Evolutionary conservation across 495 filamentous ascomycete genomes (phyloP), one percentile per base, ranked within the genome.

Genomic region (Echria macrotheca): DNA sequence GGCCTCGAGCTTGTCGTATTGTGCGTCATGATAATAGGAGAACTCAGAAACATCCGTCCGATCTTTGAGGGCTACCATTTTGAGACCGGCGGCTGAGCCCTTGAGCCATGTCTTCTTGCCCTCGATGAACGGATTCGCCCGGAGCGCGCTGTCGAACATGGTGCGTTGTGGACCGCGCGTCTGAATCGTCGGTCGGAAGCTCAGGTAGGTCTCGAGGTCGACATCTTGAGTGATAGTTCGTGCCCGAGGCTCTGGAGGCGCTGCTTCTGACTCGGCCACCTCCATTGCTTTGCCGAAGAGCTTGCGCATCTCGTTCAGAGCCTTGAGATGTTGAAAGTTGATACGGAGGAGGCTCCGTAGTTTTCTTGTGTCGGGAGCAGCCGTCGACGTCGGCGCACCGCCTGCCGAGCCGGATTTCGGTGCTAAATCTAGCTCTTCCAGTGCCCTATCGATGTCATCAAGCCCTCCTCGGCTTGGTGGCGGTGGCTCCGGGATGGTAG

Each of bases 51-150:
- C 72, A 2, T 74, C 79, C 38, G 78, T 48, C 1, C 42, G 25
- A 56, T 56, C 33, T 66, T 76, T 62, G n/a, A 84, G 69, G 19
- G 85, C 64, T 49, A 83, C 82, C 94, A 97, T 96, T 4, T 82
- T 81, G 11, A 97, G 75, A 0, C 94, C 94, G 21, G 85, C 86
- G 50, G 83, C 83, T 1, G 88, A 77, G 41, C 81, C 82, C 39
- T 79, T 78, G 14, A 91, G 94, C 94, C 94, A 97, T 36, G 86
- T 82, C 52, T 93, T 89, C 62, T 93, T 95, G 26, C 87, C 89
- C 61, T 89, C 83, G 55, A 97, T 82, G 54, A 97, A 87, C 9
- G 83, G 72, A 58, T 97, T 97, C 10, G 82, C 78, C 21, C 87
- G 79, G 28, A 85, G 69, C 15, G 81, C 81, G 4, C 87, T 67